Base-by-base conservation (phyloP, 2,329 filamentous ascomycete species). In the Xylogone sp. region DNA sequence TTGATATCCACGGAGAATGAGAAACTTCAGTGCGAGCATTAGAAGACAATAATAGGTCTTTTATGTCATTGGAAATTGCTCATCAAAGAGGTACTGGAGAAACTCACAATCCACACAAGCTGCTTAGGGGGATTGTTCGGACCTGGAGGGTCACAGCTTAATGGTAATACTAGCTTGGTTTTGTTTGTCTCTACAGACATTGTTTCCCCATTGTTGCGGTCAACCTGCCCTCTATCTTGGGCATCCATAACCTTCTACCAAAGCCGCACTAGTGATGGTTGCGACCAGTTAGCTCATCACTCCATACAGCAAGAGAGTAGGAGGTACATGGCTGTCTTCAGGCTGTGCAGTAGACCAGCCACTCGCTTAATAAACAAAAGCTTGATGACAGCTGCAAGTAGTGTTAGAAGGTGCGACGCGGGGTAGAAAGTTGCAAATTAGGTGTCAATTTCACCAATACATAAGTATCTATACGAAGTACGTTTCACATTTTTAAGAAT, bases 21-120 rank as follows among this genome's bases (percentile, higher is more conserved):
- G 21, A 56, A n/a, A n/a, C n/a, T 39, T 13, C 34, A 13, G n/a
- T 39, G n/a, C 4, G 34, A 18, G n/a, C n/a, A n/a, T n/a, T n/a
- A n/a, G n/a, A n/a, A n/a, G n/a, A n/a, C 5, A 39, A 16, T 39
- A 39, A 39, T 39, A 39, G n/a, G 34, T 7, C n/a, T 5, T 48
- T 43, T 47, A 39, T 21, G 45, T 43, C 20, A 31, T 3, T 39
- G 31, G 21, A n/a, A 18, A 29, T 29, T 43, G 31, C 43, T 45
- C n/a, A 31, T 34, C 24, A 2, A 53, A 51, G 46, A 45, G 44
- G 21, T 42, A 9, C 4, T 22, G 31, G 43, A 19, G 13, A 18
- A 24, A 75, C 83, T 66, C 76, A 94, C 90, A 66, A 97, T 83
- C 93, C 93, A 97, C 72, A 93, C 86, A 56, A 91, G 81, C 67